phyloP scores from a whole-genome alignment of 139 green algal genomes.

The Diplosphaera chodatii region DNA sequence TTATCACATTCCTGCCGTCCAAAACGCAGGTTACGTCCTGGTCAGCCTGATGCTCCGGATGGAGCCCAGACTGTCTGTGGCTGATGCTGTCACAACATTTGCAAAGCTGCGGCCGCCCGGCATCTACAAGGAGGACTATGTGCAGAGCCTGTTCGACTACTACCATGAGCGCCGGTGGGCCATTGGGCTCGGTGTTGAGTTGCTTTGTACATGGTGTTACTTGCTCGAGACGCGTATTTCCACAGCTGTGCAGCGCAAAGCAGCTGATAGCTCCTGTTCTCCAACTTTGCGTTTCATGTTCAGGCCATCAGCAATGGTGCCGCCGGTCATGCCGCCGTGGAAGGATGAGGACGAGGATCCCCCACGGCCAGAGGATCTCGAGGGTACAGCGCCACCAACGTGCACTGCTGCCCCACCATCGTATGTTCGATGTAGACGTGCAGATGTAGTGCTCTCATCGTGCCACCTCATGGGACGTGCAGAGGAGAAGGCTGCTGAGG shows the following conservation, averaged over 20 bases:
- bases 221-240: no score
- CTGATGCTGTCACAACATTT: conserved; percentile 61
- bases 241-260: neutral
- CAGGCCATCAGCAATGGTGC: neutral
- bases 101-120: conserved; percentile 65
- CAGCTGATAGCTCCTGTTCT: no score
- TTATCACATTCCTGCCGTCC: neutral
- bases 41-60: conserved; percentile 46
- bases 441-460: no score
- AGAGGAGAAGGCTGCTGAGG: neutral
- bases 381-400: no score
- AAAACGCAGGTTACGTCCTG: conserved; percentile 69
- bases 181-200: neutral
- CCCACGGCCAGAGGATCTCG: neutral
- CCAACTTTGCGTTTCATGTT: no score
- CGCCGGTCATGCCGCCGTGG: neutral
- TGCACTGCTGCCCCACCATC: neutral
- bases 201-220: neutral
- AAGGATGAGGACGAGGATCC: conserved; percentile 19
- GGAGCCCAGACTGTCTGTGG: conserved; percentile 22
- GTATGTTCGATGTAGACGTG: no score
- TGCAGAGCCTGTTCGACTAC: conserved; percentile 79
- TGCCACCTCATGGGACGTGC: no score
- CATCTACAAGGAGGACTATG: conserved; percentile 98
- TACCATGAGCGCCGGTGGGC: conserved; percentile 57